Conservation (phyloP, 1,284 basidiomycete genomes). For the Tetrapyrgos nigripes region DNA sequence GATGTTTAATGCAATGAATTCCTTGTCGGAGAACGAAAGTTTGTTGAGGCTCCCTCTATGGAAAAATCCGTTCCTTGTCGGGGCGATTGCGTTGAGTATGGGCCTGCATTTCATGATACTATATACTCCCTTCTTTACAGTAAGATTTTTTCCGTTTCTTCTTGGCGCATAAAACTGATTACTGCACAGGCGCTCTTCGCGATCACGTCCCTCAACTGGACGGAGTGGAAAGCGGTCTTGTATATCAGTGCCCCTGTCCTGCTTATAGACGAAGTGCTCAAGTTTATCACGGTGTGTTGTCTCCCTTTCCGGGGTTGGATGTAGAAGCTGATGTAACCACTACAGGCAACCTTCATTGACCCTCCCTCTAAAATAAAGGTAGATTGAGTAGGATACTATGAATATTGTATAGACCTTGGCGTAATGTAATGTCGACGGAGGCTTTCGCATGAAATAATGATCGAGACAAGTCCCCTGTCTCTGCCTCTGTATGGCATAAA, state of each 20-base stretch:
- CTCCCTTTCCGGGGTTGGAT: constrained; percentile 4
- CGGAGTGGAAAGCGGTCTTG: constrained; percentile 96
- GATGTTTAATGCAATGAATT: constrained; percentile 99
- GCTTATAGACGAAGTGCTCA: constrained; percentile 90
- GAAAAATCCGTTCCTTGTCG: constrained; percentile 93
- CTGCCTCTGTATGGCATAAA: neutral
- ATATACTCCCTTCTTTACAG: constrained; percentile 94
- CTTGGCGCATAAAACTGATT: constrained; percentile 7
- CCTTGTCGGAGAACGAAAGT: constrained; percentile 97
- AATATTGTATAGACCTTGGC: neutral
- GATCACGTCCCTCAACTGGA: constrained; percentile 90
- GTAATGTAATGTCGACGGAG: neutral
- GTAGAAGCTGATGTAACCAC: constrained; percentile 10
- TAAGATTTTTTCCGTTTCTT: constrained; percentile 45
- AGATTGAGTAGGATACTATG: constrained; percentile 31
- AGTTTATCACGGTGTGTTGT: constrained; percentile 76
- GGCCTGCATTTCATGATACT: constrained; percentile 92
- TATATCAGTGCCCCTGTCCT: constrained; percentile 90
- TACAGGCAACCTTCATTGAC: constrained; percentile 49
- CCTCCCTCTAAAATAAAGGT: constrained; percentile 55
- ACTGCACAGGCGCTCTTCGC: constrained; percentile 79
- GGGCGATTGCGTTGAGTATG: constrained; percentile 90
- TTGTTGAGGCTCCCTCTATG: constrained; percentile 88
- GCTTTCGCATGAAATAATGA: neutral
- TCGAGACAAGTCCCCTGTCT: neutral